Evolutionary conservation across 768 basidiomycete genomes (phyloP).

Genomic region (Goffeauzyma gilvescens): DNA sequence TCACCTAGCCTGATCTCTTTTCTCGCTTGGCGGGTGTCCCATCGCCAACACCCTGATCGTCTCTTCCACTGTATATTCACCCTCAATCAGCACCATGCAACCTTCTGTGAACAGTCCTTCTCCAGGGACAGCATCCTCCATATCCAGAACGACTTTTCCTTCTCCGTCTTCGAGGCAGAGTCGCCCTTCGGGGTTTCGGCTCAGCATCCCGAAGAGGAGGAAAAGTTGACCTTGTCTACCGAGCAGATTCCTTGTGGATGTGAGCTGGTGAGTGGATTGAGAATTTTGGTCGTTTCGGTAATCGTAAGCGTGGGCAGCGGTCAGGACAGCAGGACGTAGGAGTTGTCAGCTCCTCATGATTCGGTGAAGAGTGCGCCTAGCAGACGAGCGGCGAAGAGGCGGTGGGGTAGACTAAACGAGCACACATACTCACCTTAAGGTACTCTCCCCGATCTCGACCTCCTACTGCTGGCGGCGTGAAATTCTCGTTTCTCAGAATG

Average conservation of each 20-base stretch:
- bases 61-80: constrained; percentile 84
- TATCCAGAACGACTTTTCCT: constrained; percentile 70
- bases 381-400: constrained; percentile 1
- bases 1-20: constrained; percentile 62
- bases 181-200: constrained; percentile 72
- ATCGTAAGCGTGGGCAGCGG: background rate
- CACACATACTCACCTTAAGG: constrained; percentile 47
- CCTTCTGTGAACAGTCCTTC: constrained; percentile 95
- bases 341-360: background rate
- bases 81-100: constrained; percentile 82
- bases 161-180: constrained; percentile 85
- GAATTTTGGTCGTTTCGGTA: background rate
- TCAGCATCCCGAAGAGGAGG: constrained; percentile 78
- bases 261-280: constrained; percentile 40
- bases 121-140: constrained; percentile 75
- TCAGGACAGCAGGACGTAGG: background rate
- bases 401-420: background rate
- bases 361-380: background rate
- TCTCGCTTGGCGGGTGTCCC: constrained; percentile 92
- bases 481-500: constrained; percentile 86
- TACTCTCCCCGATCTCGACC: constrained; percentile 70
- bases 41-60: constrained; percentile 76
- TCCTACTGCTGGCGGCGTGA: constrained; percentile 82
- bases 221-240: constrained; percentile 79
- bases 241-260: constrained; percentile 85